These are phyloP conservation scores for Daldinia vernicosa DNA, from an alignment of 495 filamentous ascomycete species.

Conservation along the genomic window DNA sequence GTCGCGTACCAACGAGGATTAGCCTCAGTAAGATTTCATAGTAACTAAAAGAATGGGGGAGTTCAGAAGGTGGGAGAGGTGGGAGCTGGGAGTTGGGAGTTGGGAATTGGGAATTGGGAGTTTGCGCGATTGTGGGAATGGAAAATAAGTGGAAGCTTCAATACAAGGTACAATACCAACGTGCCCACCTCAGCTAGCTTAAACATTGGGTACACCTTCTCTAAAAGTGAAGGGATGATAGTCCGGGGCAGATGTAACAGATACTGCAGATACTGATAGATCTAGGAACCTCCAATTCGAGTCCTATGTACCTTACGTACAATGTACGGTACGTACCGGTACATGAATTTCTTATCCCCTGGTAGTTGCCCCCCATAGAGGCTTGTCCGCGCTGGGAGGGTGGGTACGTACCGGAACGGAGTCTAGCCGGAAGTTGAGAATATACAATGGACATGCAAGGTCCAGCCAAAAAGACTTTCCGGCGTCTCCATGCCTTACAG, in stretches of 20 bases:
- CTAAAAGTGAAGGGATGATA: constrained; percentile 35
- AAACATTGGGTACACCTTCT: constrained; percentile 34
- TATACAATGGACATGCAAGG: constrained; percentile 28
- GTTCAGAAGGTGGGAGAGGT: background rate
- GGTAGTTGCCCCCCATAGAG: constrained; percentile 23
- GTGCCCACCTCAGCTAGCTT: constrained; percentile 31
- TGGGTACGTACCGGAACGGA: constrained; percentile 30
- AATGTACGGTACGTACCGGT: constrained; percentile 33
- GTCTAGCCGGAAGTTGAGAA: constrained; percentile 31
- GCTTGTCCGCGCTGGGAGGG: constrained; percentile 14
- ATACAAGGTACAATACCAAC: constrained; percentile 34
- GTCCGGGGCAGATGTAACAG: constrained; percentile 46
- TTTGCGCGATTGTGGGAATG: constrained; percentile 39
- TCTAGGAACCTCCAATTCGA: constrained; percentile 39
- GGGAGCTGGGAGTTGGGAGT: background rate
- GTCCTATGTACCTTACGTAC: constrained; percentile 36
- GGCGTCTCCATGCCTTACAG: constrained; percentile 25
- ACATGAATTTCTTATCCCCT: constrained; percentile 25
- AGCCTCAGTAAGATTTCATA: constrained; percentile 13
- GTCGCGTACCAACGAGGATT: constrained; percentile 14
- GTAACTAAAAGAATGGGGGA: constrained; percentile 12
- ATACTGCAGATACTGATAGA: constrained; percentile 36
- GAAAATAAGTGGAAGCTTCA: constrained; percentile 29
- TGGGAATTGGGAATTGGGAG: background rate
- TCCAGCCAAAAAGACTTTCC: constrained; percentile 24